Evolutionary conservation across 2,329 filamentous ascomycete genomes (phyloP), one percentile per base, ranked within the genome.

Genomic region (Diaporthe sp.): DNA sequence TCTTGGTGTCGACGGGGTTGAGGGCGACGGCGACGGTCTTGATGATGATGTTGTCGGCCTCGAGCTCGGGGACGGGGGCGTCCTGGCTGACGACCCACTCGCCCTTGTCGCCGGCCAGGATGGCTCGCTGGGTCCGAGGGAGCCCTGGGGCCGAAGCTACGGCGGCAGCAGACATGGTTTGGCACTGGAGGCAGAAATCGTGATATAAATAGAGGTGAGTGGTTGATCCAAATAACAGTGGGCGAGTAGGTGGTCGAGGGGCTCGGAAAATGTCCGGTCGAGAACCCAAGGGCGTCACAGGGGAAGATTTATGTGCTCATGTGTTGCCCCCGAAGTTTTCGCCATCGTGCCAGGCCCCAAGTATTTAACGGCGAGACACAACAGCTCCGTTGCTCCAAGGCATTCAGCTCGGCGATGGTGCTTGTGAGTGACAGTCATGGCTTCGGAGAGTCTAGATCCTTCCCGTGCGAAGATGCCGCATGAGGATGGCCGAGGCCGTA

Each of bases 1-100:
- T 81, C 68, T 83, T 83, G 37, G 76, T 77, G 74, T 84, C 82
- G 53, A 75, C 77, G 4, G 82, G 82, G 76, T 83, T 84, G 42
- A 84, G 71, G 15, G 80, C 82, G 1, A 83, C 79, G 1, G 81
- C 79, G 12, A 49, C 59, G 31, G 53, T 76, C 67, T 42, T 46
- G 53, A 72, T 31, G 25, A 74, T 59, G 10, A 58, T 51, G 19
- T 55, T 31, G 34, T 74, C 57, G 46, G 39, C 37, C 58, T 74
- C 62, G 17, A 68, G 51, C 6, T 69, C 28, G 3, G 65, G 62
- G 31, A 71, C 34, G 17, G 62, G 51, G 37, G 65, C 65, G 13
- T 59, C 34, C 8, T 71, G 31, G 15, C 51, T 55, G 46, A 74
- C 9, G 6, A 71, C 53, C 31, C 57, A 34, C 2, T 68, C 57